These are phyloP conservation scores for Mitragyna speciosa DNA, from an alignment of 257 asterid genomes.

Conservation along the genomic window DNA sequence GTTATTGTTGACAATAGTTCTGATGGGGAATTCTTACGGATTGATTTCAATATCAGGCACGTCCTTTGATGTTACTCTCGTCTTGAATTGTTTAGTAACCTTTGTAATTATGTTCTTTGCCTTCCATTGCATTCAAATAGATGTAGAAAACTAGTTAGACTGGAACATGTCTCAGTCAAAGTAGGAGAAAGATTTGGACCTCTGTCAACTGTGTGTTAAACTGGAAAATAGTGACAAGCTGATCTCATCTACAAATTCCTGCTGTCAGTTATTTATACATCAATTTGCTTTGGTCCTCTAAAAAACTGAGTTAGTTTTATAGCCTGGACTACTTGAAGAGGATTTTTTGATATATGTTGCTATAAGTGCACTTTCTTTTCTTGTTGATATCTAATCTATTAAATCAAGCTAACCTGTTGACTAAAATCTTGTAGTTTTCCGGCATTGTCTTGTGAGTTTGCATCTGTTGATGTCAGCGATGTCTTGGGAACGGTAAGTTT, in stretches of 20 bases:
- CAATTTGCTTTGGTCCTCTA: neutral
- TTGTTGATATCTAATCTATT: neutral
- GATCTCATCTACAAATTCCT: neutral
- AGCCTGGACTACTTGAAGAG: neutral
- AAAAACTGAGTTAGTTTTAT: no score
- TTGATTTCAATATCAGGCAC: slow-evolving; percentile 90
- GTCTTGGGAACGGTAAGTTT: slow-evolving; percentile 93
- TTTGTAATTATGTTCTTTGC: neutral
- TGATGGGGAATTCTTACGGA: slow-evolving; percentile 79
- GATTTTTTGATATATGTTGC: neutral
- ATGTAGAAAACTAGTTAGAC: neutral
- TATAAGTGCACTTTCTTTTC: neutral
- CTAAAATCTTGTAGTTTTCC: slow-evolving; percentile 65
- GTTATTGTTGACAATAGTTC: slow-evolving; percentile 83
- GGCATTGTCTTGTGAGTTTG: slow-evolving; percentile 95
- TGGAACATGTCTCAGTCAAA: neutral
- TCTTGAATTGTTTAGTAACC: slow-evolving; percentile 7
- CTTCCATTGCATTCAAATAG: neutral
- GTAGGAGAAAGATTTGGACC: neutral
- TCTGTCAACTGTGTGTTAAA: neutral
- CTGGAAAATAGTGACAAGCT: neutral
- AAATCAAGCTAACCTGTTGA: slow-evolving; percentile 12
- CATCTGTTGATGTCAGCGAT: slow-evolving; percentile 93
- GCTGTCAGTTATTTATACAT: neutral
- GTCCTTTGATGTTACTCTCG: slow-evolving; percentile 6